Conservation (phyloP, 1,284 basidiomycete genomes). For the Cryptococcus hybrid region DNA sequence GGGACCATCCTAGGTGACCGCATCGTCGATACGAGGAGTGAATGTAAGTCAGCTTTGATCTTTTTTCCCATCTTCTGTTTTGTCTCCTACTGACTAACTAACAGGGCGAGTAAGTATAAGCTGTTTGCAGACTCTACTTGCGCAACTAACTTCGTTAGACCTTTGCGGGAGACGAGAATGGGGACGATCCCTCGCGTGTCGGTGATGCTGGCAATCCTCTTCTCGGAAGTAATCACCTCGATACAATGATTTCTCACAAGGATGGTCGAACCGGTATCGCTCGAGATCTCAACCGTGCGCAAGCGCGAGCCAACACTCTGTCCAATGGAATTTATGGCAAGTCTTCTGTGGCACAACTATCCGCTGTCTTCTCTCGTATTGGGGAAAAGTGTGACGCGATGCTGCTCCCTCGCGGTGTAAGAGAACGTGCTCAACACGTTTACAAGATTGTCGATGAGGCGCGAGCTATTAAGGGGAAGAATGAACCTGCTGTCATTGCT, state of each 20-base stretch:
- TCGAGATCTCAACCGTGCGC: slow-evolving; percentile 86
- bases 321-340: slow-evolving; percentile 65
- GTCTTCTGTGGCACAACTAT: slow-evolving; percentile 82
- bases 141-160: slow-evolving; percentile 60
- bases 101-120: slow-evolving; percentile 48
- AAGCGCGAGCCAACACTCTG: slow-evolving; percentile 61
- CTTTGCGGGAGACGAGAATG: slow-evolving; percentile 96
- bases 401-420: slow-evolving; percentile 83
- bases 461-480: slow-evolving; percentile 87
- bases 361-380: slow-evolving; percentile 89
- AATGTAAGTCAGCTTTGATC: slow-evolving; percentile 55
- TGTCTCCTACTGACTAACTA: too few species aligned
- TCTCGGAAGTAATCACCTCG: slow-evolving; percentile 57
- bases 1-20: slow-evolving; percentile 93
- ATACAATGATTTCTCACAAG: slow-evolving; percentile 91
- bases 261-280: slow-evolving; percentile 93
- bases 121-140: slow-evolving; percentile 41
- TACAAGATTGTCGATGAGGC: slow-evolving; percentile 95
- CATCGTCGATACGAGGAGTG: slow-evolving; percentile 95
- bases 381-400: slow-evolving; percentile 95
- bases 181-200: slow-evolving; percentile 97
- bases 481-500: slow-evolving; percentile 83
- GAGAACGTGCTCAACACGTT: slow-evolving; percentile 71
- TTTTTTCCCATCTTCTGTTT: too few species aligned
- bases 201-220: slow-evolving; percentile 92